These are phyloP conservation scores for Rubia balearica DNA, from an alignment of 305 asterid genomes.

Conservation along the genomic window DNA sequence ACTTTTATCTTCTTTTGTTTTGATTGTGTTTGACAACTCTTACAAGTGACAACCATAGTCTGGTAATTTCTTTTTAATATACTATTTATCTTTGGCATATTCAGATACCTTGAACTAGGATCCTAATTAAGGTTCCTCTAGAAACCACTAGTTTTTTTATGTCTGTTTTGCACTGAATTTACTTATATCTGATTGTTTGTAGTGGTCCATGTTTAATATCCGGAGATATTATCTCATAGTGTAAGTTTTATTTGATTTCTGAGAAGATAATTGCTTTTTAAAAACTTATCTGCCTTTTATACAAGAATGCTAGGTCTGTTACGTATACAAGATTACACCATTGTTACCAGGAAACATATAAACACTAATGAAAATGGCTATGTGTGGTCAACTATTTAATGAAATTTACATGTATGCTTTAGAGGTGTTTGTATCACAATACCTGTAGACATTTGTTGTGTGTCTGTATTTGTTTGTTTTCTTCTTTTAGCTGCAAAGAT, in stretches of 20 bases:
- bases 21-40: slow-evolving; percentile 93
- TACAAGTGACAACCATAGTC: slow-evolving; percentile 61
- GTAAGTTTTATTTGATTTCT: neutral
- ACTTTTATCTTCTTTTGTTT: slow-evolving; percentile 88
- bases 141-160: neutral
- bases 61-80: slow-evolving; percentile 34
- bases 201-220: neutral
- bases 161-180: neutral
- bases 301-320: too few relatives aligned
- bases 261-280: neutral
- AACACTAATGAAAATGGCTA: too few relatives aligned
- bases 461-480: too few relatives aligned
- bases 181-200: neutral
- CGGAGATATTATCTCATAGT: neutral
- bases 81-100: neutral
- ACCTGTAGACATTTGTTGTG: too few relatives aligned
- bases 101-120: neutral
- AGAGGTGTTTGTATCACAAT: too few relatives aligned
- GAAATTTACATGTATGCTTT: too few relatives aligned
- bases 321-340: too few relatives aligned
- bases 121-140: neutral
- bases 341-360: too few relatives aligned
- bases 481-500: too few relatives aligned
- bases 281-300: neutral
- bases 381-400: too few relatives aligned